phyloP scores from a whole-genome alignment of 2,329 filamentous ascomycete species.

The Ceratocystis albifundus region DNA sequence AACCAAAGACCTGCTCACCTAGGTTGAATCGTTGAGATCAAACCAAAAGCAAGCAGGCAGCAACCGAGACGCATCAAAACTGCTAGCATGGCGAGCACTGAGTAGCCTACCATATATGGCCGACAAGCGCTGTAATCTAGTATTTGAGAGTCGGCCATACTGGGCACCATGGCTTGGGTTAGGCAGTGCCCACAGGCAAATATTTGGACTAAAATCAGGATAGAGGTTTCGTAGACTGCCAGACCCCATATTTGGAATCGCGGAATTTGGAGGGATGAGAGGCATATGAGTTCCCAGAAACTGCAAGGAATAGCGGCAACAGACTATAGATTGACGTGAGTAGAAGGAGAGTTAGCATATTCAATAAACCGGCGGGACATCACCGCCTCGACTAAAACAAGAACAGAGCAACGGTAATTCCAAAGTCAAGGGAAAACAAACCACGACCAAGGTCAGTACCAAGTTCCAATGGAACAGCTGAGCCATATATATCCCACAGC shows the following conservation, averaged over 20 bases:
- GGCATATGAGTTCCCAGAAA: conserved; percentile 5
- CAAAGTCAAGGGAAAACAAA: background rate
- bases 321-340: background rate
- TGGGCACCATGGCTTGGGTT: background rate
- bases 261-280: conserved; percentile 6
- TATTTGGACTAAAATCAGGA: background rate
- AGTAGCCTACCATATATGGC: background rate
- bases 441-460: background rate
- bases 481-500: background rate
- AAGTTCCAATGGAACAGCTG: background rate
- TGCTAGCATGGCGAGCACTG: background rate
- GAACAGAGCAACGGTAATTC: background rate
- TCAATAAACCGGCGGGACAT: background rate
- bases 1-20: background rate
- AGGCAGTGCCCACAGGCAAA: conserved; percentile 2
- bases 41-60: background rate
- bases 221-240: background rate
- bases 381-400: background rate
- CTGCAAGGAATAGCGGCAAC: background rate
- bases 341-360: background rate
- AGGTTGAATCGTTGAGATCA: background rate
- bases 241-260: background rate
- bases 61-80: background rate
- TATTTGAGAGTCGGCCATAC: background rate
- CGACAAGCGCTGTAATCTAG: background rate